Conservation (phyloP, 192 early-diverging fungal genomes). For the Fimicolochytrium jonesii region DNA sequence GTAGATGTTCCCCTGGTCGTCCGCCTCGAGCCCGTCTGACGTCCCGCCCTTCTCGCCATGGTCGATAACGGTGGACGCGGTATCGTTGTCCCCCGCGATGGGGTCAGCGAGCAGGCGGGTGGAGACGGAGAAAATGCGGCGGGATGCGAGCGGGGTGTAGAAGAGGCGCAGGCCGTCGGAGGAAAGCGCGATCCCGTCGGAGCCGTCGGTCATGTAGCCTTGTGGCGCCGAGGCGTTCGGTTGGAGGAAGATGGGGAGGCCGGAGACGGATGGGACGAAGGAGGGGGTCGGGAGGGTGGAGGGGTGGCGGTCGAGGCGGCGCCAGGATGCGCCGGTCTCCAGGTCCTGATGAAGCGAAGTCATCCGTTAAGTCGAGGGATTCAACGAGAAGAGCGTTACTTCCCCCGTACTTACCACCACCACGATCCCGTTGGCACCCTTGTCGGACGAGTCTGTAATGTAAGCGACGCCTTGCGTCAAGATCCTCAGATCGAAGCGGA, state of each 20-base stretch:
- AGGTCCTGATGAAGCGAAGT: too few relatives aligned
- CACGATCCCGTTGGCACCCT: neutral
- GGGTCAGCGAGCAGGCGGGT: neutral
- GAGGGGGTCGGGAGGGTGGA: neutral
- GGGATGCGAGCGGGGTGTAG: slow-evolving; percentile 3
- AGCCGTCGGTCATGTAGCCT: neutral
- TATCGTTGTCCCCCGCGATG: neutral
- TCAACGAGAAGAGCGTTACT: too few relatives aligned
- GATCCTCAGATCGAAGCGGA: slow-evolving; percentile 9
- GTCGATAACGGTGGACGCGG: neutral
- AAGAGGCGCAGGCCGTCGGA: neutral
- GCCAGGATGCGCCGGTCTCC: neutral
- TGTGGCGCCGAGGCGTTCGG: neutral
- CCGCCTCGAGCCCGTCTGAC: slow-evolving; percentile 3
- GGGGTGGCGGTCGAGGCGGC: neutral
- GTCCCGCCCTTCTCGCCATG: slow-evolving; percentile 3
- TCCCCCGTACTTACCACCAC: neutral
- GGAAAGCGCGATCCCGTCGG: neutral
- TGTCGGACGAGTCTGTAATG: slow-evolving; percentile 12
- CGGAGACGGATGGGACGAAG: neutral
- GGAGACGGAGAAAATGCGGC: neutral
- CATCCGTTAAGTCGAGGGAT: too few relatives aligned
- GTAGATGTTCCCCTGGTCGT: neutral
- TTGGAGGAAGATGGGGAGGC: neutral
- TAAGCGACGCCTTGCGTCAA: neutral